Percentiles rank a stretch among this genome's conserved stretches.
Conservation (phyloP, 768 basidiomycete genomes). For the Termitomyces titanicus region DNA sequence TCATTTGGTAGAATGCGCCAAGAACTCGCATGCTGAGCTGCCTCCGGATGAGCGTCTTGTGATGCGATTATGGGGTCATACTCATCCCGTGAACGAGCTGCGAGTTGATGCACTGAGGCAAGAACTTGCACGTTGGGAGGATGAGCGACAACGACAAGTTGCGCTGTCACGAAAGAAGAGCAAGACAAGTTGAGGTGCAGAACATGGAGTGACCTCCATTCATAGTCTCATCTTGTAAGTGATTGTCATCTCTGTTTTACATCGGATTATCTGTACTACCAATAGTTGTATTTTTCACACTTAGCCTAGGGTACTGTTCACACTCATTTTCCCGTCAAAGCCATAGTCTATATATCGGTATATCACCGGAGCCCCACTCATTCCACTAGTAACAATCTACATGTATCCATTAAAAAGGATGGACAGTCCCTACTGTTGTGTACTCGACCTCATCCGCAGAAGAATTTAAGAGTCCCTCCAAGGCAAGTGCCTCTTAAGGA, state of each 20-base stretch:
- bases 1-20: constrained; percentile 40
- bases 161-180: constrained; percentile 12
- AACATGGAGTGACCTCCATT: neutral
- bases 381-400: neutral
- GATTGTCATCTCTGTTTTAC: neutral
- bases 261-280: neutral
- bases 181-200: neutral
- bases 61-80: constrained; percentile 47
- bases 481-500: no score
- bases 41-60: constrained; percentile 22
- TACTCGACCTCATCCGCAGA: no score
- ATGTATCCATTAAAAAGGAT: neutral
- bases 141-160: constrained; percentile 34
- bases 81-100: constrained; percentile 68
- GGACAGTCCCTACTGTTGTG: neutral
- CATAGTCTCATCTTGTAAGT: neutral
- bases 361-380: neutral
- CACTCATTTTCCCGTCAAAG: neutral
- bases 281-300: neutral
- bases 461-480: no score
- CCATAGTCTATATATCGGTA: neutral
- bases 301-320: neutral
- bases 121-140: constrained; percentile 74
- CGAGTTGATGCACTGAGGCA: constrained; percentile 56
- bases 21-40: constrained; percentile 14